These are phyloP conservation scores for Gentiana macrophylla DNA, from an alignment of 257 asterid species.

Conservation along the genomic window DNA sequence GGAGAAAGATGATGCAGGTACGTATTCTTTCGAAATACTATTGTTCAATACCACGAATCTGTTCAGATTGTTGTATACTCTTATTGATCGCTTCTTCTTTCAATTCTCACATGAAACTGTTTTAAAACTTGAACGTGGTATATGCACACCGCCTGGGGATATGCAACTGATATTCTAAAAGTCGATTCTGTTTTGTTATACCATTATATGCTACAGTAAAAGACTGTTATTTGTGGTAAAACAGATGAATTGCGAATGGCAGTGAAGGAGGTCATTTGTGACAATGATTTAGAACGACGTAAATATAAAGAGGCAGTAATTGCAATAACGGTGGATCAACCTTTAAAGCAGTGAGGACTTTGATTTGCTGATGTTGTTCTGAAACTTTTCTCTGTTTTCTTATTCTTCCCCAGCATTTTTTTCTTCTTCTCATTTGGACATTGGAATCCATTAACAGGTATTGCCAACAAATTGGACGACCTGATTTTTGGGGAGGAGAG, in stretches of 20 bases:
- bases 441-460: slow-evolving; percentile 44
- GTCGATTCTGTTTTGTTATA: slow-evolving; percentile 4
- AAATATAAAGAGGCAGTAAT: slow-evolving; percentile 75
- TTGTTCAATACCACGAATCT: too few species aligned
- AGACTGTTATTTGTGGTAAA: background rate
- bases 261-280: slow-evolving; percentile 87
- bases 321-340: slow-evolving; percentile 84
- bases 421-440: slow-evolving; percentile 10
- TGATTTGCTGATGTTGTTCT: slow-evolving; percentile 8
- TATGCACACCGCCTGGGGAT: too few species aligned
- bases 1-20: slow-evolving; percentile 90
- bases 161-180: too few species aligned
- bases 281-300: slow-evolving; percentile 40
- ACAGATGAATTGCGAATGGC: slow-evolving; percentile 91
- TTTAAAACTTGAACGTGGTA: background rate
- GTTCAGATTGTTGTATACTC: too few species aligned
- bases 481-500: slow-evolving; percentile 99
- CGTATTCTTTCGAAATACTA: background rate
- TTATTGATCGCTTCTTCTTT: too few species aligned
- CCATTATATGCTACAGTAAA: background rate
- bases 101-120: background rate
- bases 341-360: slow-evolving; percentile 68
- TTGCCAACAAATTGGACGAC: slow-evolving; percentile 79
- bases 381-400: background rate
- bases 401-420: slow-evolving; percentile 2